phyloP scores from a whole-genome alignment of 768 basidiomycete genomes.

The Amanita molliuscula region DNA sequence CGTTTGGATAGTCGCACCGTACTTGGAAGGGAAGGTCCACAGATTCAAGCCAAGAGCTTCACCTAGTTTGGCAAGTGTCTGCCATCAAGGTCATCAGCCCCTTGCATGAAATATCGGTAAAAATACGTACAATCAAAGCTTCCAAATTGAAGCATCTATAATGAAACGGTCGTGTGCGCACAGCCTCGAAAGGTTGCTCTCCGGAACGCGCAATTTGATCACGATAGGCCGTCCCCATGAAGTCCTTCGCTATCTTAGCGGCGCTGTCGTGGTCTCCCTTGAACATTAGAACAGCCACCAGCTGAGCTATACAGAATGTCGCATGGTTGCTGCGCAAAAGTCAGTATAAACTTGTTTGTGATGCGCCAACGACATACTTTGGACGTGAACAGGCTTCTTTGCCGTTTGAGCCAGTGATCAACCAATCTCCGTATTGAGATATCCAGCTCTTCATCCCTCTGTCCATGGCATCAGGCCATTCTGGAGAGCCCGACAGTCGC shows the following conservation, averaged over 20 bases:
- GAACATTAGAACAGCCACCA: constrained; percentile 44
- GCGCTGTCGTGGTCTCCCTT: constrained; percentile 42
- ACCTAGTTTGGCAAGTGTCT: constrained; percentile 45
- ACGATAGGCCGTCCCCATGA: constrained; percentile 39
- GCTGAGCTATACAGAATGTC: constrained; percentile 52
- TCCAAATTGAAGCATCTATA: constrained; percentile 61
- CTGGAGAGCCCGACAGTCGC: constrained; percentile 32
- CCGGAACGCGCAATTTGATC: constrained; percentile 45
- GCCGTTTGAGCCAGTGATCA: constrained; percentile 37
- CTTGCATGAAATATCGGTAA: constrained; percentile 1
- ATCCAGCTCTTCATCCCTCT: constrained; percentile 40
- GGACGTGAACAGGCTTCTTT: constrained; percentile 32
- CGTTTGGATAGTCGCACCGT: constrained; percentile 45
- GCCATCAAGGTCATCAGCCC: constrained; percentile 9
- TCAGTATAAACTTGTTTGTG: background rate
- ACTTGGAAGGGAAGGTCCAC: constrained; percentile 40
- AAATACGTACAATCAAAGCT: constrained; percentile 47
- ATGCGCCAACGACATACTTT: constrained; percentile 31
- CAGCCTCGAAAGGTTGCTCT: constrained; percentile 56
- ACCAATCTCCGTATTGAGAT: constrained; percentile 41
- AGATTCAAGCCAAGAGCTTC: constrained; percentile 39
- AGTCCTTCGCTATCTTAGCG: constrained; percentile 30
- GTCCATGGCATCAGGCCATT: constrained; percentile 47
- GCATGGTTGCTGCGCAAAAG: constrained; percentile 46
- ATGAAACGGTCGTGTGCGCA: constrained; percentile 54